phyloP scores from a whole-genome alignment of 805 yeast genomes.

The Starmera dryadoides region DNA sequence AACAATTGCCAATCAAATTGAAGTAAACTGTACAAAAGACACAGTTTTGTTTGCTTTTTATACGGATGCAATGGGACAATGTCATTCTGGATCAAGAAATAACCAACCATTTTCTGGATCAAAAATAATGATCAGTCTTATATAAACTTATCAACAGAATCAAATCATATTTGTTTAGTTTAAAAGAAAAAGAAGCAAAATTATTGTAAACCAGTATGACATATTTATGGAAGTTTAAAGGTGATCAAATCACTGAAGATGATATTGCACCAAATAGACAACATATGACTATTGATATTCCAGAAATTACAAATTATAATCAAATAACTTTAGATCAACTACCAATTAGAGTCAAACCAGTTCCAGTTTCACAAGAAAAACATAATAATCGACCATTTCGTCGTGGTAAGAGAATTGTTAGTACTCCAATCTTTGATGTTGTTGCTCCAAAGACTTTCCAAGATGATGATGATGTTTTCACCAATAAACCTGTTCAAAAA shows the following conservation, averaged over 20 bases:
- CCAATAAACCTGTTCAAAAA: not conserved
- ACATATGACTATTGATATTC: slow-evolving; percentile 4
- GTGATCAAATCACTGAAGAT: slow-evolving; percentile 10
- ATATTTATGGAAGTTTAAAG: slow-evolving; percentile 13
- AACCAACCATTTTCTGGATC: no score
- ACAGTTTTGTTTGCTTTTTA: no score
- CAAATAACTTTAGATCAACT: slow-evolving; percentile 5
- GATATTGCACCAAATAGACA: slow-evolving; percentile 3
- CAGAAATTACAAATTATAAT: not conserved
- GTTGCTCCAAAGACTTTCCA: slow-evolving; percentile 3
- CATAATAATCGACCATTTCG: not conserved
- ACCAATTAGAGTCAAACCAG: slow-evolving; percentile 16
- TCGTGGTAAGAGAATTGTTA: slow-evolving; percentile 11
- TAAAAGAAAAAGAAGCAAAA: no score
- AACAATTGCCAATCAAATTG: no score
- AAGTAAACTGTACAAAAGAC: no score
- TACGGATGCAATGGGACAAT: no score
- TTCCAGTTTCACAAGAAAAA: slow-evolving; percentile 7
- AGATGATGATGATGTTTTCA: not conserved
- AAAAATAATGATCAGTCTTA: no score
- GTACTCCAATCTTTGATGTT: slow-evolving; percentile 14
- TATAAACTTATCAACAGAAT: no score
- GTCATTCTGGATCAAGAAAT: no score
- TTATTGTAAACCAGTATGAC: slow-evolving; percentile 6
- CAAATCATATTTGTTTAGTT: no score